A percentile compares a stretch with the other conserved stretches of the same genome.
Conservation (phyloP, 352 stramenopile species). For the Globisporangium acanthophoron region DNA sequence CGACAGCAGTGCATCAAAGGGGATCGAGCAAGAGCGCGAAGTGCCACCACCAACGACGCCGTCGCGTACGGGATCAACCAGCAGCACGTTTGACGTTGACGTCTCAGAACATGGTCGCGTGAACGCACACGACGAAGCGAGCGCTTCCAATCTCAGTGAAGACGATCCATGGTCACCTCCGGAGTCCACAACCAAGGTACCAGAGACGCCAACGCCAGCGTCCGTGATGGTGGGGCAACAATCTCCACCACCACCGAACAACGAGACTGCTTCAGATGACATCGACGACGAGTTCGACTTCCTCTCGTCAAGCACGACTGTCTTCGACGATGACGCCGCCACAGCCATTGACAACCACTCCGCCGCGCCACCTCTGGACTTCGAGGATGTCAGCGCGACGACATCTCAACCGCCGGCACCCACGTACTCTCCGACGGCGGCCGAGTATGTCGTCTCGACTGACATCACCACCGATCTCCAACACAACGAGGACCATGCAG, state of each 20-base stretch:
- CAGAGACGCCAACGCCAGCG: background rate
- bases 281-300: constrained; percentile 29
- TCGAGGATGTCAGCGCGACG: background rate
- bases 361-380: constrained; percentile 1
- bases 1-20: too few species aligned
- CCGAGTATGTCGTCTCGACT: constrained; percentile 11
- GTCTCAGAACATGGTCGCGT: too few species aligned
- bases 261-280: too few species aligned
- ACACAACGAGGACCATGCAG: constrained; percentile 9
- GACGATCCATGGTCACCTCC: too few species aligned
- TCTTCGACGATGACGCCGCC: constrained; percentile 8
- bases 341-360: background rate
- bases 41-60: too few species aligned
- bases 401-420: background rate
- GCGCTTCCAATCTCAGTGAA: too few species aligned
- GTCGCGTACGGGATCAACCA: too few species aligned
- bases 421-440: constrained; percentile 4
- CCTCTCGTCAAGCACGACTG: constrained; percentile 18
- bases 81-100: too few species aligned
- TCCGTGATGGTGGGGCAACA: background rate
- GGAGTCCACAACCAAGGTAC: too few species aligned
- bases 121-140: too few species aligned
- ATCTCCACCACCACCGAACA: background rate
- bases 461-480: constrained; percentile 55
- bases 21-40: too few species aligned